Base-by-base conservation (phyloP, 2,329 filamentous ascomycete species). In the Colletotrichum gigasporum region DNA sequence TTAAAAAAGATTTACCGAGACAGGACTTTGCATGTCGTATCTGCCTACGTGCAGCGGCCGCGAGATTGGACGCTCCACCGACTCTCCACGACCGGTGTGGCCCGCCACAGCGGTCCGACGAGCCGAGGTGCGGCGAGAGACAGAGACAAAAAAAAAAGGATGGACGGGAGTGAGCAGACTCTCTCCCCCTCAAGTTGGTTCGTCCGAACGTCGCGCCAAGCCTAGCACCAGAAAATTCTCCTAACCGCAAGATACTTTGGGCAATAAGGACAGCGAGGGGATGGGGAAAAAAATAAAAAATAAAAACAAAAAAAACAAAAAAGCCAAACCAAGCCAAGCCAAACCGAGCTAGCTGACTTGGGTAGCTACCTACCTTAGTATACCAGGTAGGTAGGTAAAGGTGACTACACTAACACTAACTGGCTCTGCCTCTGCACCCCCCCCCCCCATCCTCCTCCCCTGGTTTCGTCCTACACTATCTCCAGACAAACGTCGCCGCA, bases 31-130 rank as follows among this genome's bases (percentile, higher is more conserved):
- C 51, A 56, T 54, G 30, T 44, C 57, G 30, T 45, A 54, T 54
- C 57, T 60, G 48, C 35, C 54, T 60, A 30, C 30, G 45, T 45
- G 39, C 22, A 54, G 48, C 48, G n/a, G 37, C 41, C 42, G 58
- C 58, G 51, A 56, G 34, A 56, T 62, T 62, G 58, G 50, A 39
- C 28, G 26, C 34, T 5, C 22, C 56, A 32, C 37, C 52, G 12
- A 42, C 3, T n/a, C 53, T 37, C 41, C 41, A 56, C 53, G 53
- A 56, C 53, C 41, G 53, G 53, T 56, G 53, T 45, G 41, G 32
- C 24, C 41, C 53, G 53, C 41, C 53, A 56, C 30, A 22, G 22
- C 53, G 53, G 53, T 47, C 53, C 53, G 53, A 56, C 28, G 22
- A 47, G 28, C 53, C 53, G 53, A 45, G 30, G 10, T 22, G 37